A percentile compares a stretch with the other conserved stretches of the same genome.
Conservation (phyloP, 163 green algal genomes). For the Volvox carteri region DNA sequence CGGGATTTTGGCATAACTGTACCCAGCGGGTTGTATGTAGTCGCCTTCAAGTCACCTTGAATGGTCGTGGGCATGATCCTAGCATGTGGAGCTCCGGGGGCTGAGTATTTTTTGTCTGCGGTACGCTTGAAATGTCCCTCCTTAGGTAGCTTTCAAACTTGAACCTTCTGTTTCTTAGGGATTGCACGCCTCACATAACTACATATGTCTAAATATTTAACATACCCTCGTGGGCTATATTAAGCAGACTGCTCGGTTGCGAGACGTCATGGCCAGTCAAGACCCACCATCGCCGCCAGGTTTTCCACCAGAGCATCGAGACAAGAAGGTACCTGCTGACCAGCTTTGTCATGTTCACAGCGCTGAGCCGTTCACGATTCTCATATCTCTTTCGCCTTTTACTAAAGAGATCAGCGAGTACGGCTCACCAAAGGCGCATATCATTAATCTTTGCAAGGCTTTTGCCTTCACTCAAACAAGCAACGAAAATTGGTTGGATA, state of each 20-base stretch:
- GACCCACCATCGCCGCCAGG: not conserved
- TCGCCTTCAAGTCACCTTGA: too few species aligned
- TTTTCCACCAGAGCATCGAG: not conserved
- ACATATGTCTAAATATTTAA: not conserved
- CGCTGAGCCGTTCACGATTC: conserved; percentile 9
- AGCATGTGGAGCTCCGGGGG: too few species aligned
- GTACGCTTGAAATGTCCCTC: too few species aligned
- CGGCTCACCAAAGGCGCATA: conserved; percentile 14
- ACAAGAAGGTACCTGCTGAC: not conserved
- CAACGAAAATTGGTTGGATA: not conserved
- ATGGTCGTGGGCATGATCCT: too few species aligned
- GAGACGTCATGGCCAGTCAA: not conserved
- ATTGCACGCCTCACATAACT: too few species aligned
- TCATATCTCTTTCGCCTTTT: conserved; percentile 34
- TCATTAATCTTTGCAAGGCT: conserved; percentile 14
- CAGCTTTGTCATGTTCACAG: not conserved
- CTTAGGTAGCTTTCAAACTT: too few species aligned
- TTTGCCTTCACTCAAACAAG: not conserved
- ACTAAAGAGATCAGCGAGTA: conserved; percentile 30
- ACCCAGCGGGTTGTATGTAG: too few species aligned
- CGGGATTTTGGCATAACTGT: too few species aligned
- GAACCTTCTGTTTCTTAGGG: too few species aligned
- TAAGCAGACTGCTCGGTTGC: not conserved
- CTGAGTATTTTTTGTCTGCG: too few species aligned
- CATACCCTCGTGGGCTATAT: not conserved